A percentile compares a stretch with the other conserved stretches of the same genome.
Conservation (phyloP, 2,329 filamentous ascomycete species). For the Fusarium sp. region DNA sequence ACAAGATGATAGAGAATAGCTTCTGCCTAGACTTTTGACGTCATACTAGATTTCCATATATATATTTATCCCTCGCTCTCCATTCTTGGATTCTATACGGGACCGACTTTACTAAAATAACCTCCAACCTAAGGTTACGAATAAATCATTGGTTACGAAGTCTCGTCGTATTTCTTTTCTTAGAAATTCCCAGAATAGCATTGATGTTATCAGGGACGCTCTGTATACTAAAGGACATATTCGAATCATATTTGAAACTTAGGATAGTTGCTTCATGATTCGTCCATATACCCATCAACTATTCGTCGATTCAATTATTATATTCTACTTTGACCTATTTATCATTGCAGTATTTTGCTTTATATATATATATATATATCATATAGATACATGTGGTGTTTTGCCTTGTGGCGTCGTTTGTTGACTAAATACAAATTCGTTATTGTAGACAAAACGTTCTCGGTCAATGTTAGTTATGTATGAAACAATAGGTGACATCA, state of each 20-base stretch:
- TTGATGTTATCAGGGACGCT: background rate
- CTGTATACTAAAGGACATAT: background rate
- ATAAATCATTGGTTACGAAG: background rate
- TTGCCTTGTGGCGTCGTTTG: background rate
- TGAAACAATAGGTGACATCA: background rate
- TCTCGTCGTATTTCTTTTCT: background rate
- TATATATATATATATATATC: too few relatives aligned
- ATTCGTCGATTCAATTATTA: too few relatives aligned
- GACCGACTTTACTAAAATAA: background rate
- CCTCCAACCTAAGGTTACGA: background rate
- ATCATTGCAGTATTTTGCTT: too few relatives aligned
- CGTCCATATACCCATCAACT: too few relatives aligned
- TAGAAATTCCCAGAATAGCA: background rate
- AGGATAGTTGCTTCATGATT: too few relatives aligned
- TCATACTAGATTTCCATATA: background rate
- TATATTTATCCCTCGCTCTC: background rate
- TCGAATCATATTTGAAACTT: too few relatives aligned
- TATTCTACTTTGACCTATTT: too few relatives aligned
- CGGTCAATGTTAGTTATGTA: background rate
- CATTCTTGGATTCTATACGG: background rate
- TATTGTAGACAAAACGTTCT: background rate
- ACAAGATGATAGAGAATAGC: background rate
- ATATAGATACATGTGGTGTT: too few relatives aligned
- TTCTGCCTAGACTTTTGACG: background rate
- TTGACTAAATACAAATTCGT: background rate